A percentile compares a stretch with the other conserved stretches of the same genome.
phyloP scores from a whole-genome alignment of 2,329 filamentous ascomycete genomes.

The Dothideomycetidae sp. region DNA sequence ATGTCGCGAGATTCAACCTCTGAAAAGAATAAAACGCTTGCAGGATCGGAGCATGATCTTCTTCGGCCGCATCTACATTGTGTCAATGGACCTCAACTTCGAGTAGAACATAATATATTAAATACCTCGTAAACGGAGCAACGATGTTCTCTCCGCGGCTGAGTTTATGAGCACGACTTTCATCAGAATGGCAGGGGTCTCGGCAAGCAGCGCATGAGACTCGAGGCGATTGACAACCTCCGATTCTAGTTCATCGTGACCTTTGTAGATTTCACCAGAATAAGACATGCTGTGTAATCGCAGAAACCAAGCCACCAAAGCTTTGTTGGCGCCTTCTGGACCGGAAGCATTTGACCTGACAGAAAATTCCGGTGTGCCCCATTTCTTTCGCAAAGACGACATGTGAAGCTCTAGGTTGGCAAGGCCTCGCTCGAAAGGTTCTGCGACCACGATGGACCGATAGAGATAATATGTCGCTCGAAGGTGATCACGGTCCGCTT shows the following conservation, averaged over 20 bases:
- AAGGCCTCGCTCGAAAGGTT: slow-evolving; percentile 60
- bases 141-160: slow-evolving; percentile 63
- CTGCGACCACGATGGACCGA: slow-evolving; percentile 58
- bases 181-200: slow-evolving; percentile 50
- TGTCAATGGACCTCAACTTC: slow-evolving; percentile 18
- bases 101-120: slow-evolving; percentile 5
- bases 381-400: slow-evolving; percentile 45
- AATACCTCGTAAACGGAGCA: slow-evolving; percentile 43
- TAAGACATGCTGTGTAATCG: slow-evolving; percentile 76
- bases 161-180: slow-evolving; percentile 81
- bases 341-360: slow-evolving; percentile 25
- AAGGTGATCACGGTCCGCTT: slow-evolving; percentile 65
- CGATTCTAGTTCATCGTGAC: slow-evolving; percentile 67
- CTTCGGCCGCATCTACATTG: background rate
- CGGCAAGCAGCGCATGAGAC: slow-evolving; percentile 55
- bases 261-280: slow-evolving; percentile 57
- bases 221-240: slow-evolving; percentile 70
- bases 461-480: slow-evolving; percentile 83
- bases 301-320: slow-evolving; percentile 68
- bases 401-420: slow-evolving; percentile 72
- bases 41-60: slow-evolving; percentile 31
- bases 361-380: slow-evolving; percentile 41
- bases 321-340: slow-evolving; percentile 43
- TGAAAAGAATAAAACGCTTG: slow-evolving; percentile 15
- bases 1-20: background rate